phyloP scores from a whole-genome alignment of 2,329 filamentous ascomycete species.

The Cordyceps cicadae region DNA sequence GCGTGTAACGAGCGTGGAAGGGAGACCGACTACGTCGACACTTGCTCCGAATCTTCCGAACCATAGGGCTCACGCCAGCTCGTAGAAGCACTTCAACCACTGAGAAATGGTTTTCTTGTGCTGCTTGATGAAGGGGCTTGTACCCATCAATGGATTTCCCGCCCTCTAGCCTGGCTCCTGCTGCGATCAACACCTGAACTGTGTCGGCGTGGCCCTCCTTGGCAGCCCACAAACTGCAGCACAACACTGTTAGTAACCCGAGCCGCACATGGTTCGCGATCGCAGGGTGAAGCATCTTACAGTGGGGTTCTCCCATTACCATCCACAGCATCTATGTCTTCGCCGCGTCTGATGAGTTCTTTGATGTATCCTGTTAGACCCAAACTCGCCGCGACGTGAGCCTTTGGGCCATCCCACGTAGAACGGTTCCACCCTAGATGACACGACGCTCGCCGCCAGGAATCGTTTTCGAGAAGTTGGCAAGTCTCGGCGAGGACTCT shows the following conservation, averaged over 20 bases:
- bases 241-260: not conserved
- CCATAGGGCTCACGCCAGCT: conserved; percentile 3
- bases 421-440: conserved; percentile 10
- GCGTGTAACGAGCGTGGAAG: not conserved
- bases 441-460: conserved; percentile 14
- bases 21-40: not conserved
- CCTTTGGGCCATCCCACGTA: not conserved
- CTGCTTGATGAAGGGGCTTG: not conserved
- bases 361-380: not conserved
- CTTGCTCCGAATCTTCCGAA: not conserved
- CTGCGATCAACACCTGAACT: not conserved
- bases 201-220: conserved; percentile 14
- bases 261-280: fast-evolving
- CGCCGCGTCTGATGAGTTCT: not conserved
- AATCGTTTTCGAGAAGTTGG: not conserved
- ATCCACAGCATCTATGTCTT: conserved; percentile 14
- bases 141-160: not conserved
- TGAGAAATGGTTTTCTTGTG: not conserved
- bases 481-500: not conserved
- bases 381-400: not conserved
- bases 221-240: conserved; percentile 20
- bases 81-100: conserved; percentile 16
- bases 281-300: conserved; percentile 8
- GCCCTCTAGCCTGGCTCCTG: not conserved
- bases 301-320: conserved; percentile 17